phyloP scores from a whole-genome alignment of 805 yeast genomes.

The Tetrapisispora taiwanensis region DNA sequence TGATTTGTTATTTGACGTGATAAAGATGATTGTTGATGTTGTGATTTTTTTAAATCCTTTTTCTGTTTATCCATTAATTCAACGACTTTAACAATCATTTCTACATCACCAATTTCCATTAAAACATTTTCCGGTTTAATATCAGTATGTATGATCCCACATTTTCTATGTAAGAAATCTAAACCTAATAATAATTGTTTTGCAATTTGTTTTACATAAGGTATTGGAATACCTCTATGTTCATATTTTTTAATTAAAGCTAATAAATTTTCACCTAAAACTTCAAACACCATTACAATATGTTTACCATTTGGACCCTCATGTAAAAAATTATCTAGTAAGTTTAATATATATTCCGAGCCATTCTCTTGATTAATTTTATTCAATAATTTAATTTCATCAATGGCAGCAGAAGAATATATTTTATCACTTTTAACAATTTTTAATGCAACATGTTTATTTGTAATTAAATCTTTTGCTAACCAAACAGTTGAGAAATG shows the following conservation, averaged over 20 bases:
- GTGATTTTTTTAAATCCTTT: conserved; percentile 34
- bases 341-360: conserved; percentile 65
- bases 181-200: conserved; percentile 66
- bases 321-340: conserved; percentile 78
- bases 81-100: conserved; percentile 58
- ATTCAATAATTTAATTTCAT: conserved; percentile 75
- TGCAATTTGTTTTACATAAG: conserved; percentile 70
- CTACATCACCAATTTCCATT: conserved; percentile 77
- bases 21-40: conserved; percentile 11
- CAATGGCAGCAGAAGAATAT: conserved; percentile 88
- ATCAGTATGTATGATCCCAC: conserved; percentile 70
- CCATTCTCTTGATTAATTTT: conserved; percentile 57
- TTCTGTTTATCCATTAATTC: conserved; percentile 48
- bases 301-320: conserved; percentile 87
- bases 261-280: conserved; percentile 83
- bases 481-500: conserved; percentile 95
- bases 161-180: conserved; percentile 49
- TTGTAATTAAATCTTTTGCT: conserved; percentile 47
- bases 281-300: conserved; percentile 95
- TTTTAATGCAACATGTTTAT: conserved; percentile 83
- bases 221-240: conserved; percentile 70
- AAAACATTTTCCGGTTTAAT: conserved; percentile 70
- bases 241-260: conserved; percentile 71
- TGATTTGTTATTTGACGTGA: background rate
- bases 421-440: conserved; percentile 85